Evolutionary conservation across 2,329 filamentous ascomycete species (phyloP).

Genomic region (Karstenula rhodostoma): DNA sequence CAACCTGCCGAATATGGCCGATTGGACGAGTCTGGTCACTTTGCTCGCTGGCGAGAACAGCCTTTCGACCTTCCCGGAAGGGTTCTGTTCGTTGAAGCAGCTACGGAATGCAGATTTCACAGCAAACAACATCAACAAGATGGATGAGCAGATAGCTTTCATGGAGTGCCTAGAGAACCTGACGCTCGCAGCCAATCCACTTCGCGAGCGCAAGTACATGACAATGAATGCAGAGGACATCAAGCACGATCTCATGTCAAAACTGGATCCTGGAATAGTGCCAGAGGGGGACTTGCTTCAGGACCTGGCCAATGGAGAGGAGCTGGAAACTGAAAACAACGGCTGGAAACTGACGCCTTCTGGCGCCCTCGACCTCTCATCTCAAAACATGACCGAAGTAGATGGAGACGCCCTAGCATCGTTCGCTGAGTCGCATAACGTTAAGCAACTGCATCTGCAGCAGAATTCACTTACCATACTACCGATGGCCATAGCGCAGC

Average conservation of each 20-base stretch:
- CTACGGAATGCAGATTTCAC: constrained; percentile 83
- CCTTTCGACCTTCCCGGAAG: constrained; percentile 76
- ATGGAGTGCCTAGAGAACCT: constrained; percentile 83
- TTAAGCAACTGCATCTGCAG: constrained; percentile 72
- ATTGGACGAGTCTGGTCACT: constrained; percentile 76
- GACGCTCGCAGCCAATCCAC: constrained; percentile 84
- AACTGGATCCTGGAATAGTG: constrained; percentile 64
- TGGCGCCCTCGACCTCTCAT: constrained; percentile 54
- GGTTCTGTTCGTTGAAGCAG: constrained; percentile 72
- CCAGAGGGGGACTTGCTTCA: constrained; percentile 16
- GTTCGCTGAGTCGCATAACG: constrained; percentile 56
- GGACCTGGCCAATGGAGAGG: constrained; percentile 17
- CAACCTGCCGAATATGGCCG: constrained; percentile 74
- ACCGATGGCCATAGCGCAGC: constrained; percentile 74
- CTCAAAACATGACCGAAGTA: constrained; percentile 50
- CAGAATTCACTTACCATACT: constrained; percentile 78
- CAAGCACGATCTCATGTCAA: constrained; percentile 74
- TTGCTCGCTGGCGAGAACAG: constrained; percentile 84
- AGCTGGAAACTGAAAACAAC: constrained; percentile 11
- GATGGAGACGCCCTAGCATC: constrained; percentile 49
- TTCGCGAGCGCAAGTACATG: constrained; percentile 86
- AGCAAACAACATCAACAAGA: constrained; percentile 78
- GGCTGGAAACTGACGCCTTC: constrained; percentile 45
- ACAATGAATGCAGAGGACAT: constrained; percentile 82
- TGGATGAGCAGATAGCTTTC: constrained; percentile 78